Percentiles rank a stretch among this genome's conserved stretches.
Conservation (phyloP, 108 stramenopile species). For the Stephanodiscus minutulus region DNA sequence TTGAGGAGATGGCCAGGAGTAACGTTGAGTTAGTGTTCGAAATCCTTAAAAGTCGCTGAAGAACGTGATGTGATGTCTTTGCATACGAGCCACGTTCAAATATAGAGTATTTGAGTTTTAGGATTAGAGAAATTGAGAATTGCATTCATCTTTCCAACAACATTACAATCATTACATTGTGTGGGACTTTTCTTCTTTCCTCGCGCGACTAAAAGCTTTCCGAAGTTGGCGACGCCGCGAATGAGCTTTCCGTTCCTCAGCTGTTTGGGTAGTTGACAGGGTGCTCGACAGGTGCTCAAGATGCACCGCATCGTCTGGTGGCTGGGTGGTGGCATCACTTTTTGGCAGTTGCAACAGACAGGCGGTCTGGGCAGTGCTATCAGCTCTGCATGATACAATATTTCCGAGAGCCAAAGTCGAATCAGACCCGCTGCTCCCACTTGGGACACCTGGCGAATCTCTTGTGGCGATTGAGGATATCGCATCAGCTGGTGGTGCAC, state of each 20-base stretch:
- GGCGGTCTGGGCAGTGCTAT: background rate
- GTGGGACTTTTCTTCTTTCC: conserved; percentile 5
- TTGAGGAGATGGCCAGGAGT: too few species aligned
- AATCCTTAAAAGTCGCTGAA: too few species aligned
- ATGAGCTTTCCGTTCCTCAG: conserved; percentile 28
- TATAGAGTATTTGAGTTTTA: background rate
- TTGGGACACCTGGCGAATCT: background rate
- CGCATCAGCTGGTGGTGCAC: background rate
- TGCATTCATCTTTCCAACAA: background rate
- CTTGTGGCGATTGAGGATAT: background rate
- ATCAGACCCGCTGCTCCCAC: background rate
- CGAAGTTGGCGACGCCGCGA: conserved; percentile 37
- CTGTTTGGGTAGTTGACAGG: conserved; percentile 3
- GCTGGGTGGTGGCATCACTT: background rate
- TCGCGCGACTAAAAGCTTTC: conserved; percentile 32
- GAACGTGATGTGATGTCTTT: background rate
- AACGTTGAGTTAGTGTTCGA: too few species aligned
- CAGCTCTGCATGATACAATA: background rate
- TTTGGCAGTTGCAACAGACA: background rate
- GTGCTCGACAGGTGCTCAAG: background rate
- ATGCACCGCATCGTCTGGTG: conserved; percentile 1
- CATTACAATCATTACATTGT: background rate
- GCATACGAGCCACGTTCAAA: too few species aligned
- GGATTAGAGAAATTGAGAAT: background rate
- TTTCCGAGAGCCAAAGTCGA: background rate